Percentiles rank a stretch among this genome's conserved stretches.
Conservation (phyloP, 495 filamentous ascomycete genomes). For the Rostrohypoxylon terebratum region DNA sequence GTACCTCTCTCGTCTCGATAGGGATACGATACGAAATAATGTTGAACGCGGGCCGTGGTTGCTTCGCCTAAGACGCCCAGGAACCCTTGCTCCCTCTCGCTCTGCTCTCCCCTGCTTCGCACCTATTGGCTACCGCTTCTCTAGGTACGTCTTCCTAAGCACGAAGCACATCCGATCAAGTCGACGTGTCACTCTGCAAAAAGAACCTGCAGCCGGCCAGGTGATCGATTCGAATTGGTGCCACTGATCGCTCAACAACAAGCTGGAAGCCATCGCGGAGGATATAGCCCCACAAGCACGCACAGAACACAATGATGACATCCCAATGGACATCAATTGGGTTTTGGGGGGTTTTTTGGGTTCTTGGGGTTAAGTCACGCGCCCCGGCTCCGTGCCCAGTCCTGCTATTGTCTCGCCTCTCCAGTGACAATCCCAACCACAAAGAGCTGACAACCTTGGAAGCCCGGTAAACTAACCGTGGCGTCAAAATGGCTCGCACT, state of each 20-base stretch:
- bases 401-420: not conserved
- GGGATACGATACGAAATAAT: slow-evolving; percentile 38
- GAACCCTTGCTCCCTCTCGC: slow-evolving; percentile 26
- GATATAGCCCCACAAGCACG: slow-evolving; percentile 28
- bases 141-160: slow-evolving; percentile 12
- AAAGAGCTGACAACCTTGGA: slow-evolving; percentile 5
- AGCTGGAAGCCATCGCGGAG: slow-evolving; percentile 24
- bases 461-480: slow-evolving; percentile 29
- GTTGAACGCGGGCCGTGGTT: slow-evolving; percentile 25
- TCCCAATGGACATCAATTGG: slow-evolving; percentile 26
- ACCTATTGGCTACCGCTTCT: slow-evolving; percentile 24
- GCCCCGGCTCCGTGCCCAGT: slow-evolving; percentile 25
- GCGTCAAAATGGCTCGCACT: slow-evolving; percentile 42
- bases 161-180: slow-evolving; percentile 31
- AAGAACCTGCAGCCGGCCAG: slow-evolving; percentile 35
- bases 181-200: slow-evolving; percentile 42
- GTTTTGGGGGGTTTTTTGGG: slow-evolving; percentile 1
- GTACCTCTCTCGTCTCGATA: slow-evolving; percentile 22
- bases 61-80: slow-evolving; percentile 25
- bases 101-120: slow-evolving; percentile 23
- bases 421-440: slow-evolving; percentile 29
- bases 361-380: slow-evolving; percentile 18
- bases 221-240: slow-evolving; percentile 30
- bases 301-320: slow-evolving; percentile 17
- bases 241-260: slow-evolving; percentile 20